Percentiles rank a stretch among this genome's conserved stretches.
These are phyloP conservation scores for Flagelloscypha sp. DNA, from an alignment of 768 basidiomycete genomes.

Conservation along the genomic window DNA sequence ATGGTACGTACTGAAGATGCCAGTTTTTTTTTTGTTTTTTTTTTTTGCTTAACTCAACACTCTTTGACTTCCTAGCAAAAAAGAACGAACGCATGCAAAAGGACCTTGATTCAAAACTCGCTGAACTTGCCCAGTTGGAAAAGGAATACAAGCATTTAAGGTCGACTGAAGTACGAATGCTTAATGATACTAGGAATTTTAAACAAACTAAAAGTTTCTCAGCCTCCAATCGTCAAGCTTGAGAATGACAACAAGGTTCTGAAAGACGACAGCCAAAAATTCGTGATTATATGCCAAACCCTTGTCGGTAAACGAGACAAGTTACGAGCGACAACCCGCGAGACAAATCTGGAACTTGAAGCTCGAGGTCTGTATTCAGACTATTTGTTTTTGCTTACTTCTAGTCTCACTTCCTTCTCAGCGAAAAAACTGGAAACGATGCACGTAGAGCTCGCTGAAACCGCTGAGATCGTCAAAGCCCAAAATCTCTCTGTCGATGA, in stretches of 20 bases:
- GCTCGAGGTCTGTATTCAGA: conserved; percentile 42
- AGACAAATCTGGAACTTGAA: too few relatives aligned
- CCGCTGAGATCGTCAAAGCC: conserved; percentile 60
- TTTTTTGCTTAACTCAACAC: conserved; percentile 5
- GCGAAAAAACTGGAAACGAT: conserved; percentile 56
- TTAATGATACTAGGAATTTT: conserved; percentile 3
- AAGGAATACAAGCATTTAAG: conserved; percentile 50
- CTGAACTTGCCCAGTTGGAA: conserved; percentile 36
- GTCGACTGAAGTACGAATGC: conserved; percentile 43
- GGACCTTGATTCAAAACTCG: conserved; percentile 53
- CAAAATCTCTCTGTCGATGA: conserved; percentile 93
- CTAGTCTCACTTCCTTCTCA: conserved; percentile 19
- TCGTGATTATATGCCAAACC: conserved; percentile 64
- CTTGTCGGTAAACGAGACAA: conserved; percentile 65
- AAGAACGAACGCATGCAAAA: conserved; percentile 62
- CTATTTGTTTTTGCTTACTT: conserved; percentile 1
- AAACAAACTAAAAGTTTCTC: too few relatives aligned
- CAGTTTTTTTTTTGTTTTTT: conserved; percentile 1
- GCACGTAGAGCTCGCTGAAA: conserved; percentile 52
- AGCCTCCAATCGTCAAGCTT: conserved; percentile 60
- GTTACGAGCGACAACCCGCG: too few relatives aligned
- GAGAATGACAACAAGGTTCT: conserved; percentile 56
- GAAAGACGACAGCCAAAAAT: conserved; percentile 69
- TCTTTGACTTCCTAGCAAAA: conserved; percentile 37
- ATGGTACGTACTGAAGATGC: conserved; percentile 56